phyloP scores from a whole-genome alignment of 1,284 basidiomycete species.

The Inonotus obliquus region DNA sequence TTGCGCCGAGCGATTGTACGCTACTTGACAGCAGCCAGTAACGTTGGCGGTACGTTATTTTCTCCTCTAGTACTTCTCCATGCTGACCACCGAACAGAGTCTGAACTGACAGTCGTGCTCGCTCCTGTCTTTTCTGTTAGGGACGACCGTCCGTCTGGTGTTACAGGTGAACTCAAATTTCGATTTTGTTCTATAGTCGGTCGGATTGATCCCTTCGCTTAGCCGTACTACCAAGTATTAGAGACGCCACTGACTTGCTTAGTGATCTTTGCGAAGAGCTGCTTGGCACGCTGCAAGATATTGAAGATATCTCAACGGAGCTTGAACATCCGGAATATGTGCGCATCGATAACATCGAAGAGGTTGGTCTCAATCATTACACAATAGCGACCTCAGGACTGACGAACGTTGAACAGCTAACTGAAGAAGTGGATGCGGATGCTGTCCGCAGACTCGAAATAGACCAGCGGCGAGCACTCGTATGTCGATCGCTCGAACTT shows the following conservation, averaged over 20 bases:
- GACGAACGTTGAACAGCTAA: conserved; percentile 38
- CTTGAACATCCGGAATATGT: conserved; percentile 68
- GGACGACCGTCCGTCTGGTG: conserved; percentile 40
- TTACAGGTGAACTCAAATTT: conserved; percentile 31
- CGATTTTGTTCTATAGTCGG: conserved; percentile 21
- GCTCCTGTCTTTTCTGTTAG: conserved; percentile 54
- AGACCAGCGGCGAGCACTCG: conserved; percentile 59
- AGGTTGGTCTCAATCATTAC: conserved; percentile 37
- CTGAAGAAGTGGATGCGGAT: conserved; percentile 47
- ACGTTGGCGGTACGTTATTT: conserved; percentile 51
- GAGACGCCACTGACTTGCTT: conserved; percentile 69
- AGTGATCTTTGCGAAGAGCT: conserved; percentile 59
- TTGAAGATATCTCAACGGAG: conserved; percentile 65
- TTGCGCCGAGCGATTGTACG: conserved; percentile 56
- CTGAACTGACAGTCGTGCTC: conserved; percentile 60
- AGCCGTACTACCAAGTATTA: conserved; percentile 75
- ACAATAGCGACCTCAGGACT: not conserved
- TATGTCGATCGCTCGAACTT: conserved; percentile 53
- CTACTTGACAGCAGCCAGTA: conserved; percentile 64
- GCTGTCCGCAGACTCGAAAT: conserved; percentile 62
- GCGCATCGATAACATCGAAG: conserved; percentile 64
- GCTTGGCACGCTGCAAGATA: conserved; percentile 56
- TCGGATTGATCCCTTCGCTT: conserved; percentile 17
- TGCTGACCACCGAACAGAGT: conserved; percentile 36
- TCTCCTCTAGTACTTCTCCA: not conserved